These are phyloP conservation scores for Mycosphaerella sp. DNA, from an alignment of 2,329 filamentous ascomycete species.

Conservation along the genomic window DNA sequence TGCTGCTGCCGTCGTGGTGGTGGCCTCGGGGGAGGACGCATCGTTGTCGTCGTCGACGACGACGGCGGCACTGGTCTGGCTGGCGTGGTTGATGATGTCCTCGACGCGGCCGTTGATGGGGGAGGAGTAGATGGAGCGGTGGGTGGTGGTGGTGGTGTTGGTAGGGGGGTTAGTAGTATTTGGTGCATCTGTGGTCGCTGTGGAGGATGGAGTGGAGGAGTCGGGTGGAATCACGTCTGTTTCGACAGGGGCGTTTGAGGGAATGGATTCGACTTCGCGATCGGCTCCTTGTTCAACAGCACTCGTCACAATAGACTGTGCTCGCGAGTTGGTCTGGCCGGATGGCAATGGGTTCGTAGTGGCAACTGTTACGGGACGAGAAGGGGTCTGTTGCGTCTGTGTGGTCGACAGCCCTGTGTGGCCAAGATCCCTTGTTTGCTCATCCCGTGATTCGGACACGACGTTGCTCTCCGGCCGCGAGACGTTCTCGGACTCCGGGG, in stretches of 20 bases:
- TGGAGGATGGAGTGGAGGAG: neutral
- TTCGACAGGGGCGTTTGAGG: conserved; percentile 21
- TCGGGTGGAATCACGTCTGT: conserved; percentile 3
- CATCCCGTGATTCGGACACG: neutral
- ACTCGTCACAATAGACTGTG: conserved; percentile 20
- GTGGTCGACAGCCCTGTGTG: neutral
- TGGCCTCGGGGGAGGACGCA: neutral
- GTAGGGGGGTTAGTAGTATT: neutral
- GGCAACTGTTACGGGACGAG: neutral
- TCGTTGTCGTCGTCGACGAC: conserved; percentile 12
- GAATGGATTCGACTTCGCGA: conserved; percentile 17
- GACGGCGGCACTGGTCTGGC: conserved; percentile 3
- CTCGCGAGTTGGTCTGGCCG: conserved; percentile 1
- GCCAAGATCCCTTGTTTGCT: neutral
- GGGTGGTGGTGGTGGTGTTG: neutral
- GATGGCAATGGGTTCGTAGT: neutral
- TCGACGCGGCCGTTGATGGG: conserved; percentile 20
- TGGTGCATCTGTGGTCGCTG: neutral
- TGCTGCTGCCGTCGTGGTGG: conserved; percentile 10
- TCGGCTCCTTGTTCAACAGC: conserved; percentile 22
- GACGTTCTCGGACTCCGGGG: neutral
- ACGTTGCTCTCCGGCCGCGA: neutral
- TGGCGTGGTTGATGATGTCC: conserved; percentile 4
- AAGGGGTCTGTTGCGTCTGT: neutral
- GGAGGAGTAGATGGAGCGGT: conserved; percentile 23